Percentiles rank a stretch among this genome's conserved stretches.
Conservation (phyloP, 2,329 filamentous ascomycete genomes). For the Knufia fluminis region DNA sequence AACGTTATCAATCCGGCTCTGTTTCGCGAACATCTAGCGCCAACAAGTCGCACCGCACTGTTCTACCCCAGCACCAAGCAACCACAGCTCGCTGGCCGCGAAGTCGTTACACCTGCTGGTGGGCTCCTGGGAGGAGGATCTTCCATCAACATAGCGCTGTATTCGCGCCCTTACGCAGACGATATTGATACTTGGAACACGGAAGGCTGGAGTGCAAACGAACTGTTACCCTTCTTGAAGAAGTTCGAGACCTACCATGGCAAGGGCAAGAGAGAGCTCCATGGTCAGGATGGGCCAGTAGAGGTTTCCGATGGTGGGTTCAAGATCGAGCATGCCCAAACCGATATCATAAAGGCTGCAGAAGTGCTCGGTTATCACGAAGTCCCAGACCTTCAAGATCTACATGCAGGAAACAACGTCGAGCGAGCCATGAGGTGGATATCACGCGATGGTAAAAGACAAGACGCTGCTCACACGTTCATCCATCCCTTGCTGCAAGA, state of each 20-base stretch:
- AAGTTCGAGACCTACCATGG: slow-evolving; percentile 11
- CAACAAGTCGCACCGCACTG: slow-evolving; percentile 38
- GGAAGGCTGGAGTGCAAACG: slow-evolving; percentile 4
- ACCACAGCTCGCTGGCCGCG: slow-evolving; percentile 25
- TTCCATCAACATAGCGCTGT: slow-evolving; percentile 51
- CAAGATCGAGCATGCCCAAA: slow-evolving; percentile 27
- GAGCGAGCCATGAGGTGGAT: slow-evolving; percentile 42
- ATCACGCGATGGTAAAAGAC: slow-evolving; percentile 42
- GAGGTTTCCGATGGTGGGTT: slow-evolving; percentile 37
- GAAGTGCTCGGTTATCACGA: slow-evolving; percentile 42
- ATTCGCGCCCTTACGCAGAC: slow-evolving; percentile 29
- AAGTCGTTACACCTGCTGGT: slow-evolving; percentile 33
- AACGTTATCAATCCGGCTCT: slow-evolving; percentile 43
- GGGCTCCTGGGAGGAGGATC: slow-evolving; percentile 54
- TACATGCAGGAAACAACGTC: slow-evolving; percentile 31
- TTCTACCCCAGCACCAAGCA: slow-evolving; percentile 43
- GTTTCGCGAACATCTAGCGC: slow-evolving; percentile 40
- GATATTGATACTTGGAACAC: slow-evolving; percentile 43
- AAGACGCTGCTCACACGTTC: slow-evolving; percentile 48
- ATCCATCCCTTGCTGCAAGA: slow-evolving; percentile 43
- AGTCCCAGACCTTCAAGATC: slow-evolving; percentile 44
- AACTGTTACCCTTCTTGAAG: slow-evolving; percentile 12
- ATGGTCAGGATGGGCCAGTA: slow-evolving; percentile 10
- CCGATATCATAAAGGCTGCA: slow-evolving; percentile 43
- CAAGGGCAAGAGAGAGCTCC: not conserved